phyloP scores from a whole-genome alignment of 164 flowering plant species.

The Umbellularia californica region DNA sequence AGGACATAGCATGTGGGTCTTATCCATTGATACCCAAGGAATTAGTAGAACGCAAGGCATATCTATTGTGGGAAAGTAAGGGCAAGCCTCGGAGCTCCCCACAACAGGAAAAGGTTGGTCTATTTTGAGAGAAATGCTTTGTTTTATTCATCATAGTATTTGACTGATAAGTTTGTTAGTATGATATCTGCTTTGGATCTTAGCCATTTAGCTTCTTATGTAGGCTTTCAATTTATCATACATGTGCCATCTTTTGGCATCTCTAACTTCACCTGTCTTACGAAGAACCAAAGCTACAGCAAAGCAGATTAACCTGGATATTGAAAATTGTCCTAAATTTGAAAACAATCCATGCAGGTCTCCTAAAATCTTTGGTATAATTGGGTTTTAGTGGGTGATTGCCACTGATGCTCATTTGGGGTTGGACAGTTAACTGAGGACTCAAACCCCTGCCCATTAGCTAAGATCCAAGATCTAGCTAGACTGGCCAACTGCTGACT shows the following conservation, averaged over 20 bases:
- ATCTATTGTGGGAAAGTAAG: constrained; percentile 35
- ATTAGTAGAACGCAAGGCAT: constrained; percentile 34
- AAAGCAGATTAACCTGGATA: neutral
- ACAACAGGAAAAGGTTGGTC: constrained; percentile 31
- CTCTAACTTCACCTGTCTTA: neutral
- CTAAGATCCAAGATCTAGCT: no score
- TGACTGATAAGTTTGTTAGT: neutral
- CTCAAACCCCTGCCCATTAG: no score
- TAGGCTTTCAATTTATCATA: neutral
- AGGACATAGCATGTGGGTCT: constrained; percentile 13
- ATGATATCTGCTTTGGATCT: neutral
- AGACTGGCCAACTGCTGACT: no score
- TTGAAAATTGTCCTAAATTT: neutral
- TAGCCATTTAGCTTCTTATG: neutral
- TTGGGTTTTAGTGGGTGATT: no score
- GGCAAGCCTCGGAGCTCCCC: constrained; percentile 36
- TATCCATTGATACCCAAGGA: constrained; percentile 30
- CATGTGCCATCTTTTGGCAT: neutral
- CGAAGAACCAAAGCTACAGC: neutral
- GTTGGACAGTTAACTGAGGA: no score
- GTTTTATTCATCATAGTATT: neutral
- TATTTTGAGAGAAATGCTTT: neutral
- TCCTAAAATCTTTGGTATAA: no score
- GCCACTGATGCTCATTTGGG: no score
- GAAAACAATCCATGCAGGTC: neutral